A percentile compares a stretch with the other conserved stretches of the same genome.
phyloP scores from a whole-genome alignment of 306 rosid genomes.

The Ochetophila trinervis region DNA sequence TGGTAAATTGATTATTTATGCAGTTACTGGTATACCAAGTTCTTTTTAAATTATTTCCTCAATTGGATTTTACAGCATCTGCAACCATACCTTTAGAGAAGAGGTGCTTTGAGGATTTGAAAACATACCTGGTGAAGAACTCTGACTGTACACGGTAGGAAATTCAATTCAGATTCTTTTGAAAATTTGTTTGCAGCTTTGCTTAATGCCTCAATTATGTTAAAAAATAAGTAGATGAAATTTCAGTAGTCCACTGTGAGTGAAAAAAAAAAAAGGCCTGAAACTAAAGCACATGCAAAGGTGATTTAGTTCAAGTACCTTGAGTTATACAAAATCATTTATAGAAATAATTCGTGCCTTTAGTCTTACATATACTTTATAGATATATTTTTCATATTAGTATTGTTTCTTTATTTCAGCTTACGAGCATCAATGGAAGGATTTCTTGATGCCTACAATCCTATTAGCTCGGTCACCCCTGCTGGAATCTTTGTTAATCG shows the following conservation, averaged over 20 bases:
- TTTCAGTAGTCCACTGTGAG: background rate
- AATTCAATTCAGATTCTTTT: background rate
- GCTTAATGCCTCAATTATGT: too few species aligned
- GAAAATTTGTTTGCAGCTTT: background rate
- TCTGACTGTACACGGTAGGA: slow-evolving; percentile 80
- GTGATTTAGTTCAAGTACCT: too few species aligned
- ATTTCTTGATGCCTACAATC: slow-evolving; percentile 81
- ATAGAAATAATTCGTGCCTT: background rate
- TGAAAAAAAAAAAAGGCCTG: too few species aligned
- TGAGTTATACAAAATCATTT: too few species aligned
- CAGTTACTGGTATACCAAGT: slow-evolving; percentile 84
- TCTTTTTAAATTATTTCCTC: slow-evolving; percentile 61
- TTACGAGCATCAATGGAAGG: slow-evolving; percentile 93
- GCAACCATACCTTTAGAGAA: slow-evolving; percentile 60
- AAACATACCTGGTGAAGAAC: slow-evolving; percentile 69
- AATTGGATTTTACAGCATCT: slow-evolving; percentile 42
- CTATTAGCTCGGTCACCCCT: slow-evolving; percentile 64
- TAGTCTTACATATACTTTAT: background rate
- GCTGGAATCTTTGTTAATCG: slow-evolving; percentile 86
- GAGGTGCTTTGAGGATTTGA: slow-evolving; percentile 83
- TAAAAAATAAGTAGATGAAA: background rate
- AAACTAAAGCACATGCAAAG: too few species aligned
- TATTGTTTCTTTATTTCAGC: slow-evolving; percentile 40
- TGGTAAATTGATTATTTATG: slow-evolving; percentile 17
- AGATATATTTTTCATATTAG: background rate